Base-by-base conservation (phyloP, 2,329 filamentous ascomycete species). In the Alternaria longipes region DNA sequence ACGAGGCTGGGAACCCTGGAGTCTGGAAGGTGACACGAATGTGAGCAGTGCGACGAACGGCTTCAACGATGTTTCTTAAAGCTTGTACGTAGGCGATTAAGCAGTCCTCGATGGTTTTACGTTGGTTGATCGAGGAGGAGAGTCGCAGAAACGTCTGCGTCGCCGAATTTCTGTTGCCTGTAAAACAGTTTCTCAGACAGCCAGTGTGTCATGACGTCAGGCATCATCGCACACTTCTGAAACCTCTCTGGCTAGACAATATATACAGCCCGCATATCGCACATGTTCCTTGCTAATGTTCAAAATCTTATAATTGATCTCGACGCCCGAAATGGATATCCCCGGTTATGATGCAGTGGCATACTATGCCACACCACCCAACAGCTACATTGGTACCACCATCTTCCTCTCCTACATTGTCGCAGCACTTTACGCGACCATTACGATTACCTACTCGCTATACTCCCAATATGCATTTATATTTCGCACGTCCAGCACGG, bases 391-490 rank as follows among this genome's bases (percentile, higher is more conserved):
- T 28, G 74, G 76, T 52, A 65, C 74, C 7, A 46, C 64, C 0
- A 52, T 78, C 12, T 77, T 78, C 57, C 62, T 78, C 1, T 69
- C 66, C 8, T 76, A 77, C 59, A 78, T 76, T 34, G 34, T 67
- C 24, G 56, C 62, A 12, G 73, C 74, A 1, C 55, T 78, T 1
- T 73, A 67, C 32, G 64, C 71, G 12, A 74, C 70, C 3, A 46
- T 54, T 2, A 53, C 44, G 2, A 71, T 74, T 24, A 42, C 32
- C 14, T 41, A 51, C 20, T 69, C 67, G 9, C 59, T 75, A 3
- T 71, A 66, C 44, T 30, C 26, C 7, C 66, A 69, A 38, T 75
- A 78, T 28, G 54, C 26, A 0, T 9, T 45, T 4, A 54, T 60
- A 11, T 62, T 64, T 26, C 24, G 40, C 6, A 8, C 18, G 0